Evolutionary conservation across 2,329 filamentous ascomycete species (phyloP).

Genomic region (Knufia petricola): DNA sequence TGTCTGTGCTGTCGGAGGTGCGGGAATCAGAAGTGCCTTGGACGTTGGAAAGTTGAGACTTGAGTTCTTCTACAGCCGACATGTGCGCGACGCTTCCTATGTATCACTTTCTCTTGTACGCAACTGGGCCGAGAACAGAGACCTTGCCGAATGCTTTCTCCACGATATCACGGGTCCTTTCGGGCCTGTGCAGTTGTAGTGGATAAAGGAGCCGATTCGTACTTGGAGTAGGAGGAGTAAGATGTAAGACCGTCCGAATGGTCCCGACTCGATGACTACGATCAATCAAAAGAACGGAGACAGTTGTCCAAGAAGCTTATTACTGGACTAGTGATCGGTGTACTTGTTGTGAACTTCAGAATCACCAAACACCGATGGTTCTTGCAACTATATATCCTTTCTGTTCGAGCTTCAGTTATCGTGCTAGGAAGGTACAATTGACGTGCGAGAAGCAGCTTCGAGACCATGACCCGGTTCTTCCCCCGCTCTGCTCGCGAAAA

Average conservation of each 20-base stretch:
- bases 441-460: too few relatives aligned
- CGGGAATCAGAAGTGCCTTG: neutral
- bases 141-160: constrained; percentile 5
- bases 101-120: constrained; percentile 8
- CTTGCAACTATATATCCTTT: neutral
- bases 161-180: constrained; percentile 10
- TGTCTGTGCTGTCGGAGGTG: neutral
- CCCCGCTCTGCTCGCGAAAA: neutral
- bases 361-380: neutral
- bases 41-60: neutral
- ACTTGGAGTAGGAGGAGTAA: too few relatives aligned
- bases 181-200: neutral
- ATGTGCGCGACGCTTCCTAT: constrained; percentile 6
- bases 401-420: neutral
- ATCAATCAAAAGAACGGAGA: neutral
- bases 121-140: constrained; percentile 2
- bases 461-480: neutral
- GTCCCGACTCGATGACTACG: neutral
- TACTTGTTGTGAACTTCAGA: neutral
- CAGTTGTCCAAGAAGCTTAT: too few relatives aligned
- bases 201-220: too few relatives aligned
- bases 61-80: neutral
- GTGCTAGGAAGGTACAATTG: too few relatives aligned
- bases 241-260: neutral
- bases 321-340: neutral